These are phyloP conservation scores for Plasmodium relictum DNA, from an alignment of 169 alveolate species.

Conservation along the genomic window DNA sequence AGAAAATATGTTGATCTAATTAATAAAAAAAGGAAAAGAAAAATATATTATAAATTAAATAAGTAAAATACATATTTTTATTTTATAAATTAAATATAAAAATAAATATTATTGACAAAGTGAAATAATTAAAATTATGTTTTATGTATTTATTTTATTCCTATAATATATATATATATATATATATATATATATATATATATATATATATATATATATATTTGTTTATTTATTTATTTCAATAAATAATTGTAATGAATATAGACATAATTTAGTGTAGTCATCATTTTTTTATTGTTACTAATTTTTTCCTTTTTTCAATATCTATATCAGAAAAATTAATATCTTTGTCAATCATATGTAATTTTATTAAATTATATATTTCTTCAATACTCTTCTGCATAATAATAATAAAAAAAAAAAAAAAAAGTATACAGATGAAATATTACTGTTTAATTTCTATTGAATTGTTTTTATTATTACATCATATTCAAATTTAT, in stretches of 20 bases:
- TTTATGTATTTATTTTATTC: no score
- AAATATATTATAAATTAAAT: not conserved
- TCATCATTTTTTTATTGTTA: no score
- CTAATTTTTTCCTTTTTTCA: conserved; percentile 66
- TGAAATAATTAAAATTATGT: no score
- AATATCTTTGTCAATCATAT: conserved; percentile 42
- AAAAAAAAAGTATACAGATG: not conserved
- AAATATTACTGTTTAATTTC: not conserved
- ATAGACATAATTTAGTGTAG: no score
- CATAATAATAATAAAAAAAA: not conserved
- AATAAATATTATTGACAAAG: no score
- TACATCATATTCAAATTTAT: conserved; percentile 72
- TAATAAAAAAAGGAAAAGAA: conserved; percentile 1
- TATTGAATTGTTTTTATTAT: not conserved
- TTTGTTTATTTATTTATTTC: not conserved
- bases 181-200: not conserved
- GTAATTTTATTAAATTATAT: conserved; percentile 52
- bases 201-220: conserved; percentile 6
- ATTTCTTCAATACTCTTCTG: conserved; percentile 59
- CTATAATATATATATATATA: not conserved
- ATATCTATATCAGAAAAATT: conserved; percentile 68
- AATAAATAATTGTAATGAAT: not conserved
- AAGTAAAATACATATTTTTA: no score
- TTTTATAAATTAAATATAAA: no score
- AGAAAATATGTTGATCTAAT: conserved; percentile 53